Evolutionary conservation across 2,329 filamentous ascomycete species (phyloP).

Genomic region (Fusarium poae): DNA sequence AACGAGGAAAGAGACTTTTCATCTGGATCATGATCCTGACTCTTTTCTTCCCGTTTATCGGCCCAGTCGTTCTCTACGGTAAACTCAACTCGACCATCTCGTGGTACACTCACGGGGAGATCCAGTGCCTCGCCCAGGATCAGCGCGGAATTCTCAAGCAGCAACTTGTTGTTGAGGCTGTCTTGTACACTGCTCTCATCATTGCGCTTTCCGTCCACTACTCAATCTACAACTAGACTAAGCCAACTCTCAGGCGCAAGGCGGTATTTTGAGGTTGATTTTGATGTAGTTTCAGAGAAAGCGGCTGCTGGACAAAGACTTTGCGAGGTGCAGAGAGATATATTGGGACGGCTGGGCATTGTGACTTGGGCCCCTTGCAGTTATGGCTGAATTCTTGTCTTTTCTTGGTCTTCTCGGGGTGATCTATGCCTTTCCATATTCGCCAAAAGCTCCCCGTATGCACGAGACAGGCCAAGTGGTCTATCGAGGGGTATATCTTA

Average conservation of each 20-base stretch:
- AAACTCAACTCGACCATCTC: constrained; percentile 60
- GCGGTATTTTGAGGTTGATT: constrained; percentile 17
- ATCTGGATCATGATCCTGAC: constrained; percentile 55
- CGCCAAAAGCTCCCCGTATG: not conserved
- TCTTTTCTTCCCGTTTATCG: constrained; percentile 61
- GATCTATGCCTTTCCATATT: constrained; percentile 11
- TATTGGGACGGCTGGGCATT: constrained; percentile 1
- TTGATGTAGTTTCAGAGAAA: constrained; percentile 7
- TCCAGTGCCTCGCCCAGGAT: constrained; percentile 53
- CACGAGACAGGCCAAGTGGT: not conserved
- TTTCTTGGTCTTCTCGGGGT: constrained; percentile 1
- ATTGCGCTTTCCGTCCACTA: constrained; percentile 52
- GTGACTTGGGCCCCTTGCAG: constrained; percentile 1
- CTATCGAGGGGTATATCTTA: not conserved
- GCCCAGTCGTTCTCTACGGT: constrained; percentile 60
- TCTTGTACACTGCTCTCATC: constrained; percentile 53
- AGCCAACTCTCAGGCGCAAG: not conserved
- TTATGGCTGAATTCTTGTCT: constrained; percentile 1
- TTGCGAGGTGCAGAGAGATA: constrained; percentile 9
- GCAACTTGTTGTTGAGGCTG: constrained; percentile 56
- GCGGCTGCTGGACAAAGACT: not conserved
- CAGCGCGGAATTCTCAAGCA: constrained; percentile 52
- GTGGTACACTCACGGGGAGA: constrained; percentile 64
- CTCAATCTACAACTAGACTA: constrained; percentile 34
- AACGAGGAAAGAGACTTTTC: constrained; percentile 56